These are phyloP conservation scores for Cnidoscolus chayamansa DNA, from an alignment of 441 rosid genomes.

Conservation along the genomic window DNA sequence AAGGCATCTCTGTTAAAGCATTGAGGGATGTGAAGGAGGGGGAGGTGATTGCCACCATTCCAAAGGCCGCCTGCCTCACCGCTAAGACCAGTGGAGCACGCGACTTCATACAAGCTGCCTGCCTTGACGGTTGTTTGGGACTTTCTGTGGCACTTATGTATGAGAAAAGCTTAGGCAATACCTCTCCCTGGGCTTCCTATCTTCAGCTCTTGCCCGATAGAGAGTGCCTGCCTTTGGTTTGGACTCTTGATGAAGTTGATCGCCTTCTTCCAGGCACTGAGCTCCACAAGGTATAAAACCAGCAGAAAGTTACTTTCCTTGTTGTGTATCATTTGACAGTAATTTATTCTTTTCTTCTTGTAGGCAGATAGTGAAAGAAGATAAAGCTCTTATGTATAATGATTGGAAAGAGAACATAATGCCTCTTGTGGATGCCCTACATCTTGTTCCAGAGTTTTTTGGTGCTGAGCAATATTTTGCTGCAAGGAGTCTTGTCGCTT, in stretches of 20 bases:
- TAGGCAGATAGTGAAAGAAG: constrained; percentile 80
- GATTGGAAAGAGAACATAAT: constrained; percentile 76
- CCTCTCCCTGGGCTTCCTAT: constrained; percentile 76
- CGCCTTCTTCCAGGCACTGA: constrained; percentile 72
- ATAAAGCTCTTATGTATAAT: constrained; percentile 57
- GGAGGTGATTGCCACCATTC: constrained; percentile 64
- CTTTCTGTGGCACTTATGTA: constrained; percentile 75
- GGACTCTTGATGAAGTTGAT: constrained; percentile 61
- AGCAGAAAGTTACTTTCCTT: not conserved
- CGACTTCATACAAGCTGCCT: constrained; percentile 49
- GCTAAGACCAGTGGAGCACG: constrained; percentile 54
- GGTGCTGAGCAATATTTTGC: constrained; percentile 62
- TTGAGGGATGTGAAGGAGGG: constrained; percentile 60
- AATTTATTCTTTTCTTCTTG: constrained; percentile 21
- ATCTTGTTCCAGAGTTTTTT: constrained; percentile 39
- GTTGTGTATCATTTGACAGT: not conserved
- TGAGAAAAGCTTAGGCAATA: constrained; percentile 62
- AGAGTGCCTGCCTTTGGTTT: constrained; percentile 62
- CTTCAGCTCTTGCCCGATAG: constrained; percentile 62
- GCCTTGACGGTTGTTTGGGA: constrained; percentile 61
- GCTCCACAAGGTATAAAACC: constrained; percentile 58
- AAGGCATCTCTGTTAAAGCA: constrained; percentile 55
- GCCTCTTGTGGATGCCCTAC: constrained; percentile 46
- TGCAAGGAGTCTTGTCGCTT: constrained; percentile 68
- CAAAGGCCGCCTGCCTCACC: constrained; percentile 78